Percentiles rank a stretch among this genome's conserved stretches.
phyloP scores from a whole-genome alignment of 306 rosid species.

The Quillaja saponaria region DNA sequence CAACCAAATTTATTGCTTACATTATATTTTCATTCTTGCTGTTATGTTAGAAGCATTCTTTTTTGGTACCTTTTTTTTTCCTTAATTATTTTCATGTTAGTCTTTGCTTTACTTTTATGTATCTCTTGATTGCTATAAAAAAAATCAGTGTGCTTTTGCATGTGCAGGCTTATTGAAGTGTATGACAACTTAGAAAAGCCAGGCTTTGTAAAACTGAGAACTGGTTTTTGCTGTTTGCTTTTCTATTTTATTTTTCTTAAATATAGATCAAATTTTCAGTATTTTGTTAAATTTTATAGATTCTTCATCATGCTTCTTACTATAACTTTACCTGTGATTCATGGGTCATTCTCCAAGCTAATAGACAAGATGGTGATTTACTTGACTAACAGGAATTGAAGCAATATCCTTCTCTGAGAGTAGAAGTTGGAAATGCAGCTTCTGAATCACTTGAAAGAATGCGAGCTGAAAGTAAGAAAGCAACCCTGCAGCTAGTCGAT shows the following conservation, averaged over 20 bases:
- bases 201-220: too few species aligned
- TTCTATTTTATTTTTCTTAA: too few species aligned
- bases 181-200: too few species aligned
- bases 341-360: conserved; percentile 9
- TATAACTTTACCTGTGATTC: neutral
- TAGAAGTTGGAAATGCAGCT: conserved; percentile 83
- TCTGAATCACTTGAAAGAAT: conserved; percentile 73
- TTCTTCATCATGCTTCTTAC: neutral
- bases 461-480: conserved; percentile 89
- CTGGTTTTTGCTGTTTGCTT: too few species aligned
- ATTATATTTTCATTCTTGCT: conserved; percentile 6
- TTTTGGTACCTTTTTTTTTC: too few species aligned
- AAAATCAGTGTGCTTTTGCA: too few species aligned
- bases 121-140: too few species aligned
- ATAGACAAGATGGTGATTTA: conserved; percentile 4
- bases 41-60: neutral
- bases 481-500: conserved; percentile 79
- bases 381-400: conserved; percentile 63
- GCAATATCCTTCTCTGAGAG: conserved; percentile 93
- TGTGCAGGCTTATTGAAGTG: too few species aligned
- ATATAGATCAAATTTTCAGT: too few species aligned
- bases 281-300: too few species aligned
- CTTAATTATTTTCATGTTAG: too few species aligned
- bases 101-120: too few species aligned
- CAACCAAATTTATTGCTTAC: conserved; percentile 19